A percentile compares a stretch with the other conserved stretches of the same genome.
These are phyloP conservation scores for Triglochin maritima DNA, from an alignment of 106 monocot genomes.

Conservation along the genomic window DNA sequence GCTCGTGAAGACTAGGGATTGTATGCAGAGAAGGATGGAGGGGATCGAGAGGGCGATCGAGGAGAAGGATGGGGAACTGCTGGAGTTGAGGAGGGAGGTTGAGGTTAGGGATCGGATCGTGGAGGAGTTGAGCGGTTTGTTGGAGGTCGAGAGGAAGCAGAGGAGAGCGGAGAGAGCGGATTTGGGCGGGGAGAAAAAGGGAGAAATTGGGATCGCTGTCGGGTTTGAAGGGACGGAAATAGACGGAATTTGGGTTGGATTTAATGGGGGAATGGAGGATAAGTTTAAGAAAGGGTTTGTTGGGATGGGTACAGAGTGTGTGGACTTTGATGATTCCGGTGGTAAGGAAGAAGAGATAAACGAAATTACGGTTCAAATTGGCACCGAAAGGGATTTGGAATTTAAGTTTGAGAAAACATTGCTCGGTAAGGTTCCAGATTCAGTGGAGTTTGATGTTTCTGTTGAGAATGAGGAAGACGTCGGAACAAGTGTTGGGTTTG, in stretches of 20 bases:
- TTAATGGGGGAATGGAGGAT: not conserved
- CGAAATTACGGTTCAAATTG: not conserved
- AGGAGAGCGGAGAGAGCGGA: constrained; percentile 5
- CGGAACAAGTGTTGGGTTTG: not conserved
- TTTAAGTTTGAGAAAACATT: not conserved
- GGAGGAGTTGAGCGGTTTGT: constrained; percentile 12
- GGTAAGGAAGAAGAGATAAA: not conserved
- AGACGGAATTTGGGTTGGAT: not conserved
- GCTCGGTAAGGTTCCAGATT: not conserved
- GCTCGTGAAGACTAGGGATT: constrained; percentile 36
- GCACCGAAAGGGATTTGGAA: not conserved
- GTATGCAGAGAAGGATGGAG: constrained; percentile 40
- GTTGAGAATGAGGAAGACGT: not conserved
- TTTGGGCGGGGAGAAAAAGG: constrained; percentile 1
- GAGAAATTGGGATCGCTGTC: not conserved
- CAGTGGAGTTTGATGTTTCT: not conserved
- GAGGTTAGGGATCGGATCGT: constrained; percentile 43
- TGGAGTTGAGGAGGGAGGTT: constrained; percentile 29
- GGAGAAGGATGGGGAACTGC: constrained; percentile 51
- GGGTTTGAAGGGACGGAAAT: not conserved
- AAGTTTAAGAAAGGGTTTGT: not conserved
- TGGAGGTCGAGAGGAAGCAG: not conserved
- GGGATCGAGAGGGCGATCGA: constrained; percentile 45
- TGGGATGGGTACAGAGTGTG: not conserved
- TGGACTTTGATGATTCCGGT: not conserved